Conservation (phyloP, 1,284 basidiomycete genomes). For the Sanghuangporus sanghuang region DNA sequence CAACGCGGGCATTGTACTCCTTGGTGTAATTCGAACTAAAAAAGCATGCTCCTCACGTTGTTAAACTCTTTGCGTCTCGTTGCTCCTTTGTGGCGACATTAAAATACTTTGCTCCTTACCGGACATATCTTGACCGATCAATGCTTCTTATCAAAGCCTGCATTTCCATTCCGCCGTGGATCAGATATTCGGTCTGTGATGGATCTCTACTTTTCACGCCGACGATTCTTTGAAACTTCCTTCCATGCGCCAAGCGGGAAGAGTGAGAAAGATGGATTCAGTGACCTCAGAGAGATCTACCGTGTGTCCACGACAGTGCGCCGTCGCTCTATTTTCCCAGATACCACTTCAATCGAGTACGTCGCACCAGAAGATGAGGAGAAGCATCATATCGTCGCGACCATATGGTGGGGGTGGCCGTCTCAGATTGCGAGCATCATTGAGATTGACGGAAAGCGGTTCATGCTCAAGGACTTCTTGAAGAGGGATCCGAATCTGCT, state of each 20-base stretch:
- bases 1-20: too few relatives aligned
- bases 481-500: neutral
- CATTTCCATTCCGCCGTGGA: neutral
- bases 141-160: neutral
- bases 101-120: neutral
- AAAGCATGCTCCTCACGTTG: too few relatives aligned
- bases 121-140: neutral
- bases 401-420: slow-evolving; percentile 5
- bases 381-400: neutral
- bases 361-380: slow-evolving; percentile 1
- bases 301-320: slow-evolving; percentile 3
- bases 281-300: slow-evolving; percentile 1
- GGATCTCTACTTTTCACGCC: slow-evolving; percentile 11
- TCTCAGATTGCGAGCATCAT: neutral
- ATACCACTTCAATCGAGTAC: slow-evolving; percentile 7
- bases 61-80: too few relatives aligned
- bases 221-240: slow-evolving; percentile 3
- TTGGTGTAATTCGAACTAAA: too few relatives aligned
- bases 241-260: neutral
- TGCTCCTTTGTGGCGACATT: neutral
- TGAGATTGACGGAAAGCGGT: slow-evolving; percentile 1
- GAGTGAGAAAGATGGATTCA: neutral
- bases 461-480: slow-evolving; percentile 2
- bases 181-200: neutral
- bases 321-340: neutral